Percentiles rank a stretch among this genome's conserved stretches.
Conservation (phyloP, 1,139 yeast species). For the Arxiozyma slooffiae region DNA sequence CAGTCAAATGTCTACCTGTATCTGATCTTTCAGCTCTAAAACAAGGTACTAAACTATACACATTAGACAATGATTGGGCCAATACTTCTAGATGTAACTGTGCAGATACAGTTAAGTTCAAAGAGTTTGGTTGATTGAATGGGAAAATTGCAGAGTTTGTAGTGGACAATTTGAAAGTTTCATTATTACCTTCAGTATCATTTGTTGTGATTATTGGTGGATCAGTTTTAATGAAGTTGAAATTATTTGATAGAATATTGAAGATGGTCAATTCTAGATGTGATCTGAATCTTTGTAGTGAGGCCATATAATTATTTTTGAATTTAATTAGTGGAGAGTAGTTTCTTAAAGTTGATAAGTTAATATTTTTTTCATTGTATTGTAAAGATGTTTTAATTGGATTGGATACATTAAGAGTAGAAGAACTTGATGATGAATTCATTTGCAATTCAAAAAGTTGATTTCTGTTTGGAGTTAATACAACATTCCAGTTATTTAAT, state of each 20-base stretch:
- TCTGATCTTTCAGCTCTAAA: conserved; percentile 90
- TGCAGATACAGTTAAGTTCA: conserved; percentile 72
- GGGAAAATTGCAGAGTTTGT: conserved; percentile 4
- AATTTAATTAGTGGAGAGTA: conserved; percentile 71
- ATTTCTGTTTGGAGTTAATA: conserved; percentile 25
- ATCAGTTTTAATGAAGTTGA: conserved; percentile 58
- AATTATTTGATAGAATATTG: neutral
- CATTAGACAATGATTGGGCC: conserved; percentile 65
- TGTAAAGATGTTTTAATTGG: neutral
- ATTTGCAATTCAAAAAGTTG: conserved; percentile 42
- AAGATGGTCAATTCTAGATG: conserved; percentile 14
- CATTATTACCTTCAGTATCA: conserved; percentile 98
- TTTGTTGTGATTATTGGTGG: conserved; percentile 84
- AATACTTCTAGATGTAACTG: conserved; percentile 84
- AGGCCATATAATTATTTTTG: conserved; percentile 55
- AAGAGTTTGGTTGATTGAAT: conserved; percentile 47
- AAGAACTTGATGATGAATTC: conserved; percentile 24
- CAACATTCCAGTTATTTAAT: conserved; percentile 22
- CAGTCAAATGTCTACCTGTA: conserved; percentile 84
- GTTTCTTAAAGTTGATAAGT: conserved; percentile 53
- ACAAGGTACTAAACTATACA: conserved; percentile 86
- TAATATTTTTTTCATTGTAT: neutral
- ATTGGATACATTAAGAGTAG: neutral
- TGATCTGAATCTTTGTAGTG: conserved; percentile 66
- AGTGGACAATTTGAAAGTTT: conserved; percentile 45